Evolutionary conservation across 495 filamentous ascomycete genomes (phyloP).

Genomic region (Penicillium riverlandense): DNA sequence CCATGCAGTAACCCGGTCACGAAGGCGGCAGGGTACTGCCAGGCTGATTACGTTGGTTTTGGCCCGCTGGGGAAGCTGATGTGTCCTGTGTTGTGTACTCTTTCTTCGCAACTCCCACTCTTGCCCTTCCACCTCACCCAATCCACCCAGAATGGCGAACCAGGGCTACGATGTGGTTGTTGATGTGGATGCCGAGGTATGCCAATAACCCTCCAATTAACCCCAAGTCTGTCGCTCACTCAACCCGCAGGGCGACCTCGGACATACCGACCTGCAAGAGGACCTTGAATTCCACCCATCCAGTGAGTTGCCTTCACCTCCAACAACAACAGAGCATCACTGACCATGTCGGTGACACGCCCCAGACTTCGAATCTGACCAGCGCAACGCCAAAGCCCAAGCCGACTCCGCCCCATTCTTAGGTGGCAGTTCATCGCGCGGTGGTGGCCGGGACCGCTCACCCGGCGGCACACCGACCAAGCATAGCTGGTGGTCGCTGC

Average conservation of each 20-base stretch:
- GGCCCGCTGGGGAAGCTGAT: constrained; percentile 18
- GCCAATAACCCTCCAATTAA: constrained; percentile 2
- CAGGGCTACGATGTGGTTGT: constrained; percentile 95
- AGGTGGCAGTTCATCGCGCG: constrained; percentile 43
- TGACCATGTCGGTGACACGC: background rate
- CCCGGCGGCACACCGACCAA: constrained; percentile 54
- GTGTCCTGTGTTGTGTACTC: constrained; percentile 9
- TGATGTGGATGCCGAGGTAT: constrained; percentile 86
- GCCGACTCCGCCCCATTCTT: constrained; percentile 54
- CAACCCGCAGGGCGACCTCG: constrained; percentile 74
- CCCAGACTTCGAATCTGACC: constrained; percentile 48
- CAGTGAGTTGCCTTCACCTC: constrained; percentile 39
- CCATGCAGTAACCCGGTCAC: no score
- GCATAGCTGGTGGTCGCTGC: constrained; percentile 82
- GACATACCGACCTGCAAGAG: constrained; percentile 94
- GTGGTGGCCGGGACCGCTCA: constrained; percentile 30
- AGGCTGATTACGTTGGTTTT: constrained; percentile 7
- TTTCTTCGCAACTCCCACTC: constrained; percentile 10
- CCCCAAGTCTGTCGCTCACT: constrained; percentile 8
- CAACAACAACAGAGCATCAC: background rate
- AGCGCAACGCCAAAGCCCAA: constrained; percentile 50
- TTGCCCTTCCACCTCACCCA: constrained; percentile 6
- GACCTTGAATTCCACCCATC: constrained; percentile 98
- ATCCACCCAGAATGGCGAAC: constrained; percentile 57
- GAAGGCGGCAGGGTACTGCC: no score